Evolutionary conservation across 352 stramenopile species (phyloP), one percentile per base, ranked within the genome.

Genomic region (Globisporangium emineosum): DNA sequence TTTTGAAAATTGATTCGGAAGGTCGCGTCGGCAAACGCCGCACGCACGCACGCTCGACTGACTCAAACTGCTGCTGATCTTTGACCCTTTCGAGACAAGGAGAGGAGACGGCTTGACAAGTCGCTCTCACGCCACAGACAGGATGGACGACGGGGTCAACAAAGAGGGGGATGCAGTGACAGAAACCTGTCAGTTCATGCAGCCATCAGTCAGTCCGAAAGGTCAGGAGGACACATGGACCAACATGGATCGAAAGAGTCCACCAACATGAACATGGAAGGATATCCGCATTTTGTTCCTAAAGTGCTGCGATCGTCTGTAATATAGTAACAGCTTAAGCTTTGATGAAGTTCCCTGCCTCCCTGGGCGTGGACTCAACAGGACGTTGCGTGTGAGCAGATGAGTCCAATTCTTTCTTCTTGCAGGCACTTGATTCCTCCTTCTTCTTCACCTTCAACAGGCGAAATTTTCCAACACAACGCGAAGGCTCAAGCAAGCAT

Each of bases 401-500:
- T 53, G 47, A 53, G 47, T 53, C 21, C 21, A 29, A 21, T 17
- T 47, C 21, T 10, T 40, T 40, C 8, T 40, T 47, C 40, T 47
- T 47, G 17, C 19, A 9, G 40, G 15, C 40, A 53, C 47, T 53
- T 53, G 47, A 53, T 53, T 53, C 47, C 21, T 53, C 0, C 10
- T 53, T 53, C 47, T 53, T 53, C 47, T 53, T 53, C 47, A 53
- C 19, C 47, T 53, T 53, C 47, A 53, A 53, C n/a, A 15, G n/a
- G 47, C 3, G 47, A 53, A 53, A 53, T 30, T 53, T 53, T 53
- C 21, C 47, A n/a, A 10, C 12, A 15, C 35, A 17, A 17, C 40
- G 17, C 17, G 23, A 29, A 53, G 23, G 23, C 23, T 53, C 21
- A 30, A 30, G 17, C 37, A 43, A 15, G 4, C 35, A 19, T 45